Evolutionary conservation across 331 rosid genomes (phyloP).

Genomic region (Malus hybrid): DNA sequence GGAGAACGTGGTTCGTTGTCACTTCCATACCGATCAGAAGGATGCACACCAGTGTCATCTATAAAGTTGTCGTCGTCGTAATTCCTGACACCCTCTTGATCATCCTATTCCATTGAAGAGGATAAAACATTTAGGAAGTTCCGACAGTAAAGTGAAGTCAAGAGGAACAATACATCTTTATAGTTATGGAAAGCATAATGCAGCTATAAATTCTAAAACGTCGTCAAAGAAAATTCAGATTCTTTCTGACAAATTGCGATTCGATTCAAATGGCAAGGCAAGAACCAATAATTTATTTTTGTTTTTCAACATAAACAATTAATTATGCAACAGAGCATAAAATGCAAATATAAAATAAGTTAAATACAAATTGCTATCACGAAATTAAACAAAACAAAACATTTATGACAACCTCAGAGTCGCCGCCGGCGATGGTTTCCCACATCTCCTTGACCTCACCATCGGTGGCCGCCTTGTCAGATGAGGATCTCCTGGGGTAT

Average conservation of each 20-base stretch:
- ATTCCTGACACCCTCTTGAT: slow-evolving; percentile 66
- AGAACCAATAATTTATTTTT: not conserved
- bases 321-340: not conserved
- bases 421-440: slow-evolving; percentile 82
- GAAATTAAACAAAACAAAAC: not conserved
- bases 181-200: not conserved
- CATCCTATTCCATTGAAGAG: slow-evolving; percentile 51
- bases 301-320: not conserved
- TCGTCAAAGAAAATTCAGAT: not conserved
- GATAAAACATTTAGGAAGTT: slow-evolving; percentile 11
- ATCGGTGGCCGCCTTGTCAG: slow-evolving; percentile 62
- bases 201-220: not conserved
- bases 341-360: not conserved
- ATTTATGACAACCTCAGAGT: slow-evolving; percentile 61
- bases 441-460: slow-evolving; percentile 98
- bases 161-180: too few relatives aligned
- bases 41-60: slow-evolving; percentile 90
- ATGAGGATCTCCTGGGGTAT: slow-evolving; percentile 43
- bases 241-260: not conserved
- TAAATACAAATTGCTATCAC: not conserved
- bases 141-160: not conserved
- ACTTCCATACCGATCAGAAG: slow-evolving; percentile 51
- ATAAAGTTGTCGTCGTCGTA: slow-evolving; percentile 90
- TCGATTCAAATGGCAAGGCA: not conserved
- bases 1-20: slow-evolving; percentile 67